Conservation (phyloP, 2,329 filamentous ascomycete species). For the Cercospora sojina region DNA sequence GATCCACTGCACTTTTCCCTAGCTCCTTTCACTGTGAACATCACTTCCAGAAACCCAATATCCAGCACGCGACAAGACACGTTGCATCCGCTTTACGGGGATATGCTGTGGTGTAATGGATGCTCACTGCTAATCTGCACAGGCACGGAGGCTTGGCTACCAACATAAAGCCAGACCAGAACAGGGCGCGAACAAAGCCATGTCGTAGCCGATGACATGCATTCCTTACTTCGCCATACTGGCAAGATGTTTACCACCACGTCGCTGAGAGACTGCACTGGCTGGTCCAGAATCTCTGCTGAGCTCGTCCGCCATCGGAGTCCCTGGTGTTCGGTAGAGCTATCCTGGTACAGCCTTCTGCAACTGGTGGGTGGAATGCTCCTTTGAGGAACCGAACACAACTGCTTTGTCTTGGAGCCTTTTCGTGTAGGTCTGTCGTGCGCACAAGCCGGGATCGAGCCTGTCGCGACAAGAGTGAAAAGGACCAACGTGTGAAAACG, state of each 20-base stretch:
- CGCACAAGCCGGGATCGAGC: neutral
- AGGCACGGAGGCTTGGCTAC: neutral
- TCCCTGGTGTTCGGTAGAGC: neutral
- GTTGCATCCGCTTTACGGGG: neutral
- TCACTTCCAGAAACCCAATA: neutral
- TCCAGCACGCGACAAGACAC: neutral
- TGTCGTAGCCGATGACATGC: neutral
- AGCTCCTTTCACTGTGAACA: neutral
- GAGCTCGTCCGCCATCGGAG: neutral
- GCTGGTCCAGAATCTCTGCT: neutral
- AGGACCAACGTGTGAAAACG: neutral
- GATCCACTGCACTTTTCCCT: neutral
- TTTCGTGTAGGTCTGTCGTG: neutral
- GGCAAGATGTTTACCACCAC: neutral
- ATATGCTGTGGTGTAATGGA: neutral
- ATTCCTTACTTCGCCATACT: neutral
- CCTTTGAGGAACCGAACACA: neutral
- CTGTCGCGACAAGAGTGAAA: neutral
- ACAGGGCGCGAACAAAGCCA: neutral
- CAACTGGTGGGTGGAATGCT: neutral
- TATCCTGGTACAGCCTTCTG: neutral
- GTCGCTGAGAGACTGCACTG: neutral
- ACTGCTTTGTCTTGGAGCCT: neutral
- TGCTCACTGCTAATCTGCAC: neutral
- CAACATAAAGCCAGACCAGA: neutral